Conservation (phyloP, 1,284 basidiomycete genomes). For the Marasmius sp. region DNA sequence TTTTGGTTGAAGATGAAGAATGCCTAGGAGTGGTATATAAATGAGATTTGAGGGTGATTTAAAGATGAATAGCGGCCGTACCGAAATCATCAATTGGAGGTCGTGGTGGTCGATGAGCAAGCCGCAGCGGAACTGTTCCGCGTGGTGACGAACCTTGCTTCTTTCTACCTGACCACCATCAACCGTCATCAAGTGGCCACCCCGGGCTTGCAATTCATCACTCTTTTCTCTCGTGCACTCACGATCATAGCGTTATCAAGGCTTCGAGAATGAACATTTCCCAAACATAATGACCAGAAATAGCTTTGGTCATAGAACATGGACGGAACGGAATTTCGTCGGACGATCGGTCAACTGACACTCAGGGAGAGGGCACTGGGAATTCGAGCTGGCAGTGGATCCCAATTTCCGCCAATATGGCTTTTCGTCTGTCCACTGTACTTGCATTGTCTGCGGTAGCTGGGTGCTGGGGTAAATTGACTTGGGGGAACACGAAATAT, state of each 20-base stretch:
- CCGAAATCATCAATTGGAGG: neutral
- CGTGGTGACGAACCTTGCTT: neutral
- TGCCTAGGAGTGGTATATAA: slow-evolving; percentile 50
- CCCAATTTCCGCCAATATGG: neutral
- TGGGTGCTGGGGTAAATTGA: slow-evolving; percentile 22
- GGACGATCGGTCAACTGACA: neutral
- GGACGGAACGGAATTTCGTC: neutral
- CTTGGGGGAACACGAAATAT: slow-evolving; percentile 45
- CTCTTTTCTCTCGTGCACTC: too few relatives aligned
- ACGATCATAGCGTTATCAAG: too few relatives aligned
- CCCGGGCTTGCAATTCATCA: too few relatives aligned
- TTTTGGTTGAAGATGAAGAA: slow-evolving; percentile 99
- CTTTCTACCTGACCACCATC: neutral
- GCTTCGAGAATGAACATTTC: too few relatives aligned
- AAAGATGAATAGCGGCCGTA: neutral
- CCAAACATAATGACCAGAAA: neutral
- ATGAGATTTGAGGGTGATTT: neutral
- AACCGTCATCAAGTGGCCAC: neutral
- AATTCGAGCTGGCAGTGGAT: neutral
- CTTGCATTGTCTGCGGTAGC: neutral
- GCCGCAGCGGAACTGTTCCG: neutral
- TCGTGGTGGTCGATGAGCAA: neutral
- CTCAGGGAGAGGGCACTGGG: neutral
- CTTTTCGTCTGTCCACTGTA: neutral
- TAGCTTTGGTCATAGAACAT: neutral